Evolutionary conservation across 768 basidiomycete genomes (phyloP), one percentile per base, ranked within the genome.

Genomic region (Podaxis sp.): DNA sequence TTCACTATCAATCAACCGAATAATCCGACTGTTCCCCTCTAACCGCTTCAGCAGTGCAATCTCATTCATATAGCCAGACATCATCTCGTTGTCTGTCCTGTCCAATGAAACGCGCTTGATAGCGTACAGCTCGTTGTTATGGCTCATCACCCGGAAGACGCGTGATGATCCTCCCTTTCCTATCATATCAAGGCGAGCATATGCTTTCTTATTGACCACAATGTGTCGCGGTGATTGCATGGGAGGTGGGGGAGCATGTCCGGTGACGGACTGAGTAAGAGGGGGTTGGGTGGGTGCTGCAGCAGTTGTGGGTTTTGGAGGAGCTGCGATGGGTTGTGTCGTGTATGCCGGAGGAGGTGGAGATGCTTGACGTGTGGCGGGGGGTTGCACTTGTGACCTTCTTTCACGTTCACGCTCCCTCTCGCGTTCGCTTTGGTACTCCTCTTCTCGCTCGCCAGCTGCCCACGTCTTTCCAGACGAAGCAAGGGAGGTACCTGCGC

Each of bases 121-220:
- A 9, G 96, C 96, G 69, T 85, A 94, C 39, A 99, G 80, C 69
- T 92, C 88, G 65, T 80, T 91, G 52, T 83, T 78, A 44, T 83
- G 78, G 71, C 86, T 91, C 71, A 98, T 81, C 7, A 97, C 95
- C 24, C 94, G 90, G 73, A 89, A 99, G 44, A 99, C 96, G 53
- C 92, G 90, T n/a, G 95, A 97, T 8, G 95, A 90, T 0, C 96
- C 96, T 48, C 96, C 96, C 70, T 89, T 93, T 44, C 96, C 96
- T 59, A 99, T 88, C 76, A 93, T 80, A 71, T 95, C 93, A 2
- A 98, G 82, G 2, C 93, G 87, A 30, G 88, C 88, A 66, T 98
- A 98, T 0, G 82, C 74, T 68, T 87, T 90, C 72, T 87, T 91
- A 79, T 96, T 96, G 33, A 94, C 88, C 87, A 87, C 64, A 11